Conservation (phyloP, 805 yeast genomes). For the Brettanomyces anomalus region DNA sequence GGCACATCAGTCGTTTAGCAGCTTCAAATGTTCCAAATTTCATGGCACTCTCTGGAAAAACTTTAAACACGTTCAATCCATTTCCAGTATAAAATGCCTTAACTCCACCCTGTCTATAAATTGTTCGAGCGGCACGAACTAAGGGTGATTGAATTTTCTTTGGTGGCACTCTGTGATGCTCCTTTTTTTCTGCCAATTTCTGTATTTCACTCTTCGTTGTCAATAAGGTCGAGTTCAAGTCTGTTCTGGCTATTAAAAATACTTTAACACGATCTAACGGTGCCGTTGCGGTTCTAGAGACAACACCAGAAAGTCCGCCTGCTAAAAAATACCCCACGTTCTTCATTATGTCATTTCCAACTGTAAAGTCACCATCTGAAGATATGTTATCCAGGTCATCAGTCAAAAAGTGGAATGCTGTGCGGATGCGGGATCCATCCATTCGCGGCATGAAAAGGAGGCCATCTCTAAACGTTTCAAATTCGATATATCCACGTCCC, state of each 20-base stretch:
- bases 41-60: constrained; percentile 95
- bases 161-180: constrained; percentile 32
- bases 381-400: constrained; percentile 73
- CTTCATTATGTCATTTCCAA: constrained; percentile 66
- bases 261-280: constrained; percentile 95
- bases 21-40: constrained; percentile 94
- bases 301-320: constrained; percentile 93
- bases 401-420: constrained; percentile 74
- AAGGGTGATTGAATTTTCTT: constrained; percentile 61
- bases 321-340: constrained; percentile 90
- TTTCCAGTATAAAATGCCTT: constrained; percentile 89
- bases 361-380: constrained; percentile 87
- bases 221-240: constrained; percentile 59
- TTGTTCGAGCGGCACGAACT: constrained; percentile 66
- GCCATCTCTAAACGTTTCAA: constrained; percentile 80
- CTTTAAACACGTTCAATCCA: constrained; percentile 87
- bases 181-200: constrained; percentile 26
- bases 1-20: constrained; percentile 65
- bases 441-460: constrained; percentile 74
- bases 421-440: constrained; percentile 64
- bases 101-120: constrained; percentile 85
- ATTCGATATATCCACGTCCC: constrained; percentile 61
- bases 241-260: constrained; percentile 85
- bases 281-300: constrained; percentile 93
- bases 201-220: constrained; percentile 39